These are phyloP conservation scores for Candida vaughaniae DNA, from an alignment of 805 yeast genomes.

Conservation along the genomic window DNA sequence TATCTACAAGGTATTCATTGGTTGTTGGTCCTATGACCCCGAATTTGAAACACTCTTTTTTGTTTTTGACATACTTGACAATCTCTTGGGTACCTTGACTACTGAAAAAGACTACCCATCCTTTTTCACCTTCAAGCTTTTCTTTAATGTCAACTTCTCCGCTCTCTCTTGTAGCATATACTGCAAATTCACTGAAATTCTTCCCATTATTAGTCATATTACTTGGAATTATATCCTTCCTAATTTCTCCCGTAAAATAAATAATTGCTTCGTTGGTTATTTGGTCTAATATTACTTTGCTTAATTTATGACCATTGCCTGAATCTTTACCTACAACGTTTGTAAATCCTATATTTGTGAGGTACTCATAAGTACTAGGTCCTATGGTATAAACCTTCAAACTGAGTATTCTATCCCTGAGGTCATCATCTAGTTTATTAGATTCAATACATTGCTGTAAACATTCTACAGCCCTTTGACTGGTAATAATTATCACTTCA, in stretches of 20 bases:
- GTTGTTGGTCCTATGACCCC: slow-evolving; percentile 97
- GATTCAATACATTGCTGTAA: slow-evolving; percentile 47
- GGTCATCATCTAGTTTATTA: slow-evolving; percentile 6
- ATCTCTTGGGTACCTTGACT: slow-evolving; percentile 82
- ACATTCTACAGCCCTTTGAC: slow-evolving; percentile 90
- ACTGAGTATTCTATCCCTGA: slow-evolving; percentile 27
- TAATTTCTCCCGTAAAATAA: slow-evolving; percentile 82
- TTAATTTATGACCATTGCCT: slow-evolving; percentile 75
- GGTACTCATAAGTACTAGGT: slow-evolving; percentile 72
- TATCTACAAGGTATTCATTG: slow-evolving; percentile 51
- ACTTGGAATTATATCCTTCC: slow-evolving; percentile 78
- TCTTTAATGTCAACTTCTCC: slow-evolving; percentile 46
- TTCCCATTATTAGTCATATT: slow-evolving; percentile 46
- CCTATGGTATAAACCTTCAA: slow-evolving; percentile 85
- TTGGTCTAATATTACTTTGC: slow-evolving; percentile 56
- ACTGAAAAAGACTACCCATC: slow-evolving; percentile 86
- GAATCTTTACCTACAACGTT: slow-evolving; percentile 65
- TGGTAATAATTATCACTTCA: slow-evolving; percentile 62
- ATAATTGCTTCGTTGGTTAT: slow-evolving; percentile 38
- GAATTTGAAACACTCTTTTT: slow-evolving; percentile 35
- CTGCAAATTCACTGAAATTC: slow-evolving; percentile 55
- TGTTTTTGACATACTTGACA: slow-evolving; percentile 37
- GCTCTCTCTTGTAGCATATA: slow-evolving; percentile 57
- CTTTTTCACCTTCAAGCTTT: slow-evolving; percentile 27
- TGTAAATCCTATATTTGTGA: slow-evolving; percentile 60